Conservation (phyloP, 1,284 basidiomycete genomes). For the Sanghuangporus baumii region DNA sequence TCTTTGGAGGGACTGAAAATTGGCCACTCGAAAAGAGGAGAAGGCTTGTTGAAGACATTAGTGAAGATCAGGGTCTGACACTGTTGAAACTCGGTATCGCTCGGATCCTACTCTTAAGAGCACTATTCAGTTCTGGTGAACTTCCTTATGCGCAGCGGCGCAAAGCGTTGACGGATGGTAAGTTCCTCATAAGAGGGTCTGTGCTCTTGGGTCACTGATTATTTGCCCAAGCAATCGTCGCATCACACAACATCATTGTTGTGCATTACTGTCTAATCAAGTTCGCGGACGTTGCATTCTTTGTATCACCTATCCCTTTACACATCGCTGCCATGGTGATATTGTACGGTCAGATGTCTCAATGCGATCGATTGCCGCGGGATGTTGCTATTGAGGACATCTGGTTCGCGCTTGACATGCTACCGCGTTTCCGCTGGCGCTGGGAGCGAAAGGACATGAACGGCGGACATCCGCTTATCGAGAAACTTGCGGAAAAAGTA, state of each 20-base stretch:
- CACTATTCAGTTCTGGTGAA: constrained; percentile 69
- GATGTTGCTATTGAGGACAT: constrained; percentile 70
- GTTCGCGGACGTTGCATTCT: constrained; percentile 79
- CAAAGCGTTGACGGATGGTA: constrained; percentile 70
- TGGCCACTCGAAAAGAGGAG: constrained; percentile 61
- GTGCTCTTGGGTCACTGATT: background rate
- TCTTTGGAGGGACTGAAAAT: constrained; percentile 66
- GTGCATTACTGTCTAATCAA: constrained; percentile 74
- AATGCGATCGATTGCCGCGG: constrained; percentile 56
- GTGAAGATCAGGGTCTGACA: constrained; percentile 72
- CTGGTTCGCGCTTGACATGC: constrained; percentile 77
- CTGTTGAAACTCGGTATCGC: constrained; percentile 75
- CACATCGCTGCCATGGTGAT: constrained; percentile 86
- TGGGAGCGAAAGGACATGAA: constrained; percentile 78
- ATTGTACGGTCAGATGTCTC: constrained; percentile 75
- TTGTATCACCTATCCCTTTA: constrained; percentile 77
- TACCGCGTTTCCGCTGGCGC: constrained; percentile 79
- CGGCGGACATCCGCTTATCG: constrained; percentile 74
- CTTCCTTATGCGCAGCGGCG: constrained; percentile 56
- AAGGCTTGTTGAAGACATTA: constrained; percentile 64
- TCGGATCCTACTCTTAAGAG: constrained; percentile 68
- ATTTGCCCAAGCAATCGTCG: constrained; percentile 56
- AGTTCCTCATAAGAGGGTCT: constrained; percentile 20
- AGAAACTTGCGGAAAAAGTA: constrained; percentile 70
- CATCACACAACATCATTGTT: constrained; percentile 78